Evolutionary conservation across 768 basidiomycete species (phyloP), one percentile per base, ranked within the genome.

Genomic region (Hirschioporus abietinus): DNA sequence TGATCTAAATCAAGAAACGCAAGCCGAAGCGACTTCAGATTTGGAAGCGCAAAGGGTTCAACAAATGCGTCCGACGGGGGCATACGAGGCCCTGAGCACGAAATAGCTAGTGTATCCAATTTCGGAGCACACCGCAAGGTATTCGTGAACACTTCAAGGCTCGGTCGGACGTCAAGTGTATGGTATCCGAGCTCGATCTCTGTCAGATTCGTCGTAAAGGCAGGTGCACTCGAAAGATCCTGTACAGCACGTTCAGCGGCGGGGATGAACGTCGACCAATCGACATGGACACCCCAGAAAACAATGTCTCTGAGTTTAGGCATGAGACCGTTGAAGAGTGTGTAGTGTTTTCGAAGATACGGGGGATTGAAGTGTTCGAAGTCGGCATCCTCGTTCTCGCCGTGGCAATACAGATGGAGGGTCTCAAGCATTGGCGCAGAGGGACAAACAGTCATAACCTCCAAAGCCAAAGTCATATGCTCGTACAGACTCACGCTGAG

Each of bases 221-320:
- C 60, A 6, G 30, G 24, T 25, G 25, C 23, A 20, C 12, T 20
- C 42, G 15, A 12, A 52, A 52, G 42, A 1, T 12, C 3, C 12
- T 52, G 42, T 52, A 52, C 42, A 15, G 4, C 42, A 52, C 12
- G 42, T 52, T 52, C 42, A 68, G 9, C 74, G 66, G 24, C 80
- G 72, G 18, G 81, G 77, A 35, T 79, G 76, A 34, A 81, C 23
- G 34, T 30, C 8, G 65, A 78, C 91, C 91, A 92, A 66, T 87
- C 82, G 35, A 92, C 74, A 68, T 90, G 90, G 5, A 91, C 86
- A 52, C 89, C 90, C 86, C 87, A 90, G 27, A 92, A 78, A 10
- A 78, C 77, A 35, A 85, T 74, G 4, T 76, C 71, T 23, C 73
- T 76, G 17, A 92, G 77, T 8, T 77, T 80, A 1, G 91, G 91